These are phyloP conservation scores for Trypanosoma platydactyli DNA, from an alignment of 208 protist genomes.

Conservation along the genomic window DNA sequence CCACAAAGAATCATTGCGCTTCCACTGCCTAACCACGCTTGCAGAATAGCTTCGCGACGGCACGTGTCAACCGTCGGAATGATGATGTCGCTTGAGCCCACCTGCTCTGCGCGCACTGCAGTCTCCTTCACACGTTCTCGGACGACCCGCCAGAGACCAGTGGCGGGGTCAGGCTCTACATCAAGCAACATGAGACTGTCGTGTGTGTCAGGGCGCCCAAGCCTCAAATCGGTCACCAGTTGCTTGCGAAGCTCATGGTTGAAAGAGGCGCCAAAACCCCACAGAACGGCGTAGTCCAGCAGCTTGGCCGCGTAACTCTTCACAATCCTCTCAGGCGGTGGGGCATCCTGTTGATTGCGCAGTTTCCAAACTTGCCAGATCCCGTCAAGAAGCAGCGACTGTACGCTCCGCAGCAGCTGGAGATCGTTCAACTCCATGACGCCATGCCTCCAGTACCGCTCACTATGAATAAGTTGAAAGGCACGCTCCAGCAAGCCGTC, in stretches of 20 bases:
- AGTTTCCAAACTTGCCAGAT: slow-evolving; percentile 91
- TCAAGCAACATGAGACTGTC: slow-evolving; percentile 69
- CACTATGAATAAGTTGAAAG: slow-evolving; percentile 55
- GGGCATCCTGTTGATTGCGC: slow-evolving; percentile 70
- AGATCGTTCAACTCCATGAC: slow-evolving; percentile 95
- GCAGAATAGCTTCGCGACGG: slow-evolving; percentile 95
- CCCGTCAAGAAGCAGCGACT: slow-evolving; percentile 90
- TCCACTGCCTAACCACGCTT: slow-evolving; percentile 94
- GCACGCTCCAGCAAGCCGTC: slow-evolving; percentile 82
- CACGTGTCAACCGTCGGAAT: slow-evolving; percentile 99
- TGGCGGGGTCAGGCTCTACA: slow-evolving; percentile 76
- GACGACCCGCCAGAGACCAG: slow-evolving; percentile 79
- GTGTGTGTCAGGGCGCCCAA: slow-evolving; percentile 26
- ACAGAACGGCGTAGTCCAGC: slow-evolving; percentile 94
- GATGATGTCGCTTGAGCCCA: slow-evolving; percentile 94
- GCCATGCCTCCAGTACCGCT: slow-evolving; percentile 58
- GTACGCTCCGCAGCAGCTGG: slow-evolving; percentile 90
- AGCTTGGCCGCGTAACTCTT: slow-evolving; percentile 66
- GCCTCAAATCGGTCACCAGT: slow-evolving; percentile 57
- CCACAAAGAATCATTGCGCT: slow-evolving; percentile 96
- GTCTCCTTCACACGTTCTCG: slow-evolving; percentile 75
- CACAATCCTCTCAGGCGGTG: slow-evolving; percentile 32
- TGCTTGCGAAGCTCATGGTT: slow-evolving; percentile 51
- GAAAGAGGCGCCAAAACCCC: slow-evolving; percentile 92
- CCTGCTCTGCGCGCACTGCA: slow-evolving; percentile 90